phyloP scores from a whole-genome alignment of 2,329 filamentous ascomycete species.

The Phaeosphaeria sp. region DNA sequence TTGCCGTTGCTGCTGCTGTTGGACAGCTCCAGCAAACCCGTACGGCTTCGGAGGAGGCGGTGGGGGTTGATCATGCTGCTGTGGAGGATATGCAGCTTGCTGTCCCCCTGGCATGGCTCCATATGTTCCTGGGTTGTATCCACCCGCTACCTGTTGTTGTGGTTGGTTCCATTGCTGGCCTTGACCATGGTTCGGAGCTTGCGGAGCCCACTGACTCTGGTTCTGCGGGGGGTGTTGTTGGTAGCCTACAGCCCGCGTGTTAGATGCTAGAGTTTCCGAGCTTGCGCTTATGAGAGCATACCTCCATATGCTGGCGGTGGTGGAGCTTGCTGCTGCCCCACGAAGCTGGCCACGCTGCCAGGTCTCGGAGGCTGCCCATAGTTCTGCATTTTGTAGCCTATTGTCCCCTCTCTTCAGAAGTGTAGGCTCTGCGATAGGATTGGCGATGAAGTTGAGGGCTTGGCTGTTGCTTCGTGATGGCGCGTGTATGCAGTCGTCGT shows the following conservation, averaged over 20 bases:
- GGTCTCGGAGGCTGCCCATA: slow-evolving; percentile 40
- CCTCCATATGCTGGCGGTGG: slow-evolving; percentile 40
- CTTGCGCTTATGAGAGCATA: slow-evolving; percentile 12
- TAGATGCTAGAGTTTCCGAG: not conserved
- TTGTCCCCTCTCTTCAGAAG: not conserved
- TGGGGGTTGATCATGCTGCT: slow-evolving; percentile 40
- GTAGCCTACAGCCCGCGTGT: slow-evolving; percentile 28
- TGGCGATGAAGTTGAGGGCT: not conserved
- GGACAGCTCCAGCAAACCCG: slow-evolving; percentile 37
- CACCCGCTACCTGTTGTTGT: slow-evolving; percentile 27
- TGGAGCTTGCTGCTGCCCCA: slow-evolving; percentile 29
- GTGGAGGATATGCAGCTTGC: slow-evolving; percentile 25
- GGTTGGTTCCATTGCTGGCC: slow-evolving; percentile 35
- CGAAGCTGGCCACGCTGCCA: slow-evolving; percentile 39
- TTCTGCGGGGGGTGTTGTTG: slow-evolving; percentile 28
- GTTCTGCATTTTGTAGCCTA: slow-evolving; percentile 37
- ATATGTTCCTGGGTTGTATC: slow-evolving; percentile 44
- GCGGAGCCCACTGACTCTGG: slow-evolving; percentile 41
- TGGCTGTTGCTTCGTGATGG: not conserved
- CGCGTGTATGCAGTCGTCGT: slow-evolving; percentile 7
- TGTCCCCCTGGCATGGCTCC: slow-evolving; percentile 38
- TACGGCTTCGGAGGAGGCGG: slow-evolving; percentile 47
- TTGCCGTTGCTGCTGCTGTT: slow-evolving; percentile 24
- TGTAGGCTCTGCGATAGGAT: not conserved
- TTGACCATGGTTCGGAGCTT: slow-evolving; percentile 24